Conservation (phyloP, 805 yeast species). For the Suhomyces sp. region DNA sequence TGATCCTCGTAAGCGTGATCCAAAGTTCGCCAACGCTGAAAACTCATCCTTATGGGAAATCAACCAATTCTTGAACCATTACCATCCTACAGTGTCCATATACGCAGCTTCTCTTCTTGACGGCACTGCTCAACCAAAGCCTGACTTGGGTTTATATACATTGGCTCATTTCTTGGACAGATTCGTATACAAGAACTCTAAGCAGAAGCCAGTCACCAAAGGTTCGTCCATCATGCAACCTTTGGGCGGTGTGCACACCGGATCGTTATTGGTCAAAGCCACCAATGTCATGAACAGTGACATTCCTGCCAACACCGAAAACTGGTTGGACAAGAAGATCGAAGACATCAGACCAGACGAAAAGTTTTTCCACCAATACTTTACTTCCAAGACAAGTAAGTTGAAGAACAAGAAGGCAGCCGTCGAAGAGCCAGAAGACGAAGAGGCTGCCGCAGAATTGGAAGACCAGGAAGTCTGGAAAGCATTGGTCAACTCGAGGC, state of each 20-base stretch:
- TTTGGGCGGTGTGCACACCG: conserved; percentile 78
- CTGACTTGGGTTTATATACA: conserved; percentile 87
- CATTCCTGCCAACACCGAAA: conserved; percentile 78
- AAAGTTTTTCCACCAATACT: conserved; percentile 82
- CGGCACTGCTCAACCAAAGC: conserved; percentile 55
- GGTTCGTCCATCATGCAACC: conserved; percentile 98
- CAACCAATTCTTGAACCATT: conserved; percentile 68
- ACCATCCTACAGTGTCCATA: conserved; percentile 85
- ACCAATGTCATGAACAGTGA: conserved; percentile 41
- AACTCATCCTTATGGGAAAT: conserved; percentile 86
- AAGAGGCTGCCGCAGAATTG: conserved; percentile 42
- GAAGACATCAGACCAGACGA: conserved; percentile 82
- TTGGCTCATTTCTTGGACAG: conserved; percentile 89
- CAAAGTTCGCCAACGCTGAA: conserved; percentile 84
- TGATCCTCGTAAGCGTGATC: conserved; percentile 89
- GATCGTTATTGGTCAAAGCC: conserved; percentile 65
- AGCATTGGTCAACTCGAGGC: conserved; percentile 71
- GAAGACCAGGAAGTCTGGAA: conserved; percentile 78
- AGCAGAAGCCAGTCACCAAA: conserved; percentile 66
- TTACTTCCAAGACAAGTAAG: conserved; percentile 54
- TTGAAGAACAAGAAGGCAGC: conserved; percentile 23
- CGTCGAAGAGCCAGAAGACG: conserved; percentile 23
- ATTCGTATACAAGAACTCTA: conserved; percentile 91
- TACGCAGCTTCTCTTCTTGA: conserved; percentile 68
- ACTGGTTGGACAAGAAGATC: conserved; percentile 70